Evolutionary conservation across 176 grass and related monocot species (phyloP).

Genomic region (Pharus latifolius): DNA sequence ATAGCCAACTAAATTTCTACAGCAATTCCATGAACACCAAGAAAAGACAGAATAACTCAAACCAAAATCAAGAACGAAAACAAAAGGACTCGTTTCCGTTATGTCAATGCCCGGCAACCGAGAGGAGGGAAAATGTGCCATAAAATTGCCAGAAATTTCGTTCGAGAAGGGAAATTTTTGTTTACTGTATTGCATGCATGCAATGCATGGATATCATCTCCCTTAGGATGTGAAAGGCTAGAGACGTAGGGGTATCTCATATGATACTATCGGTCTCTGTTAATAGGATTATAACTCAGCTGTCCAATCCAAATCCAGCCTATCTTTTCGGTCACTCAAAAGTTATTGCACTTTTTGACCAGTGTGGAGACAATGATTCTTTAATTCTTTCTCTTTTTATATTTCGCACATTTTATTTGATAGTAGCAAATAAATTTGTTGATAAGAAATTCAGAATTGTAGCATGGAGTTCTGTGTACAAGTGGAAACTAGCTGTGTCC

Average conservation of each 20-base stretch:
- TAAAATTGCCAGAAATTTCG: conserved; percentile 15
- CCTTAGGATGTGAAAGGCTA: conserved; percentile 16
- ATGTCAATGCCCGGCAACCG: neutral
- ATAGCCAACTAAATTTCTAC: neutral
- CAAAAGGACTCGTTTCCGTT: neutral
- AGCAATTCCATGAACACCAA: neutral
- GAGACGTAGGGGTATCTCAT: neutral
- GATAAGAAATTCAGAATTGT: too few relatives aligned
- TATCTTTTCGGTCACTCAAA: neutral
- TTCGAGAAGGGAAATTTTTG: conserved; percentile 1
- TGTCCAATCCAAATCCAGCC: conserved; percentile 15
- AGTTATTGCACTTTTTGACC: conserved; percentile 7
- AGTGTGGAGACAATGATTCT: neutral
- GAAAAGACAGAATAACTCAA: conserved; percentile 3
- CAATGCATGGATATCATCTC: neutral
- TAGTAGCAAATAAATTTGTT: too few relatives aligned
- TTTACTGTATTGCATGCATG: neutral
- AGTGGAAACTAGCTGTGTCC: too few relatives aligned
- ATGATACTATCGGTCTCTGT: too few relatives aligned
- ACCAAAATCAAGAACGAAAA: neutral
- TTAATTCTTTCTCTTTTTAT: neutral
- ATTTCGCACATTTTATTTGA: neutral
- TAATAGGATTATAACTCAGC: neutral
- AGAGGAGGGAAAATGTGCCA: neutral
- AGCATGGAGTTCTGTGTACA: too few relatives aligned